Evolutionary conservation across 441 rosid species (phyloP), one percentile per base, ranked within the genome.

Genomic region (Euphorbia schlechtendalii): DNA sequence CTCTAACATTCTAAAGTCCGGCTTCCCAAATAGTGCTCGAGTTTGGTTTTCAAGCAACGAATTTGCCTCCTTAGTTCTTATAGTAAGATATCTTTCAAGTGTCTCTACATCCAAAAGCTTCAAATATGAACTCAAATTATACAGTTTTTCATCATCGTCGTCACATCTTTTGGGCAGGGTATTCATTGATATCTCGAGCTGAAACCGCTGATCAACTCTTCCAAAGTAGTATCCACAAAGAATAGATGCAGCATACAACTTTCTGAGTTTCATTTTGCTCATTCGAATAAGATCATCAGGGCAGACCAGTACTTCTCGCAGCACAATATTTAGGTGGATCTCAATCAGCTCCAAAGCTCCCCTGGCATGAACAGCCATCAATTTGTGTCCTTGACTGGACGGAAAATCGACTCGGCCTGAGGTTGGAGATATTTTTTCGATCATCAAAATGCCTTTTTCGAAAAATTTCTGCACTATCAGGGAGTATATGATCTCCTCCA

Each of bases 341-440:
- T 83, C 89, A 73, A 90, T 92, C 96, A 92, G 86, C 73, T 92
- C 96, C 46, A 85, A 86, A 20, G 96, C 98, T 80, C 89, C 98
- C 6, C 88, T 69, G 22, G 98, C 89, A 76, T 92, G 98, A 72
- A 89, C 85, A 14, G 85, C 81, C 80, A 85, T 90, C 13, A 89
- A 80, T 72, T 92, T 86, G 59, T 82, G 78, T 75, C 88, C 96
- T 79, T 92, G 96, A 71, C 88, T 88, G n/a, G 92, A 96, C 97
- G 96, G 88, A 74, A 84, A 81, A 83, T 86, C 96, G 56, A 92
- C 83, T 8, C 92, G 81, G 57, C 92, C 94, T 0, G 89, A 84
- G 8, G 89, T 83, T 64, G 71, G 68, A 8, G 77, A 63, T 74
- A 92, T 73, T 79, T 70, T 83, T 32, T 96, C 92, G 46, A 92